Evolutionary conservation across 768 basidiomycete genomes (phyloP).

Genomic region (Kwoniella sp.): DNA sequence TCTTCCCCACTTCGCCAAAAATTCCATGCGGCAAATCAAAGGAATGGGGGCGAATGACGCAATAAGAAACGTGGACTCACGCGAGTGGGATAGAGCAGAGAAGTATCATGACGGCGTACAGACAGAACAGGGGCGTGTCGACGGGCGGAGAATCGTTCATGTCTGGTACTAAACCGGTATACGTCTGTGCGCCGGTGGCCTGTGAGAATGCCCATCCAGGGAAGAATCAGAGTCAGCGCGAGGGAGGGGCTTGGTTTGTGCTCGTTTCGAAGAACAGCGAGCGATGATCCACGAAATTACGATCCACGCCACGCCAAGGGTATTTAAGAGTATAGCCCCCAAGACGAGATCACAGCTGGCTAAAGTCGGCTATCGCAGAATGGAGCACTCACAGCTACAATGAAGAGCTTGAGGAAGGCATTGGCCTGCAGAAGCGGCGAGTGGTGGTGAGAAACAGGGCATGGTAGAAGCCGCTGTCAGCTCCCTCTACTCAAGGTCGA

Average conservation of each 20-base stretch:
- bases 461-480: background rate
- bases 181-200: slow-evolving; percentile 40
- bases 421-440: slow-evolving; percentile 28
- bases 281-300: no score
- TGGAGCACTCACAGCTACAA: slow-evolving; percentile 32
- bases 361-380: background rate
- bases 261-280: no score
- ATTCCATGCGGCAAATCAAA: no score
- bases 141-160: slow-evolving; percentile 13
- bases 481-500: no score
- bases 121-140: slow-evolving; percentile 42
- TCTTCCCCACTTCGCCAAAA: no score
- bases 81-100: slow-evolving; percentile 38
- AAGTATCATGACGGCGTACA: slow-evolving; percentile 43
- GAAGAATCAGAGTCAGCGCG: background rate
- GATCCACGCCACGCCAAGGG: no score
- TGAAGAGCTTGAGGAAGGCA: slow-evolving; percentile 47
- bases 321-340: no score
- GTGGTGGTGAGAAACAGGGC: background rate
- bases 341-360: background rate
- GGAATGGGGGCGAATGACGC: no score
- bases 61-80: no score
- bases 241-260: background rate
- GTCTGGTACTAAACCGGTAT: slow-evolving; percentile 35
- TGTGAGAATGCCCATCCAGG: background rate